These are phyloP conservation scores for Teratosphaeria epicoccoides DNA, from an alignment of 2,329 filamentous ascomycete species.

Conservation along the genomic window DNA sequence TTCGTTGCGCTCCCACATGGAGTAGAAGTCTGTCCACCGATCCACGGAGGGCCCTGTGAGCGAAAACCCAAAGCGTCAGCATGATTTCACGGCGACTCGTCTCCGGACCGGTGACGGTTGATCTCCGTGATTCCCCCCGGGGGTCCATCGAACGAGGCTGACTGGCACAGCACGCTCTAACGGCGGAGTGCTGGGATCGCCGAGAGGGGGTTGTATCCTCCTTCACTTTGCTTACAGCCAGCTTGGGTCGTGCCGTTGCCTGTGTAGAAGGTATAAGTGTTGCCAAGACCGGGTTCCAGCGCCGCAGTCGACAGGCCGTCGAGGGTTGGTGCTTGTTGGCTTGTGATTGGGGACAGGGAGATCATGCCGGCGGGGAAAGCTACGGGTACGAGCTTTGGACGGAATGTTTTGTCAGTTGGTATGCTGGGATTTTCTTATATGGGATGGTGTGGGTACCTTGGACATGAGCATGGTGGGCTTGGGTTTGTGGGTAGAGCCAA, in stretches of 20 bases:
- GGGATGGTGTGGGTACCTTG: background rate
- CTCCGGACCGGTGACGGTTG: no score
- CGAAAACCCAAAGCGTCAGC: no score
- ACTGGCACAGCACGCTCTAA: no score
- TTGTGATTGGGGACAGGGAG: background rate
- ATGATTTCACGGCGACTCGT: no score
- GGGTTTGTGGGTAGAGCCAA: background rate
- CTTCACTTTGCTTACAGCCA: no score
- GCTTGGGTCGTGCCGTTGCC: background rate
- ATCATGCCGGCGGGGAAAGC: conserved; percentile 1
- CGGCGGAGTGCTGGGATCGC: no score
- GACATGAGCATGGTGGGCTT: background rate
- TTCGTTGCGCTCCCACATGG: conserved; percentile 1
- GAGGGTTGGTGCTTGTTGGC: background rate
- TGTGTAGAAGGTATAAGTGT: background rate
- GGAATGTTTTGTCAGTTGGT: background rate
- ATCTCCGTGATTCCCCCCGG: no score
- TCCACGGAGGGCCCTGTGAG: conserved; percentile 1
- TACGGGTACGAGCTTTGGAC: background rate
- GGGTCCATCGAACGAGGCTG: no score
- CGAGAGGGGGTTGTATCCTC: no score
- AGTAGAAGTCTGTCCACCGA: background rate
- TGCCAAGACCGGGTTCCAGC: background rate
- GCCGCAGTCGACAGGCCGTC: background rate
- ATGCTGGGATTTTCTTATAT: background rate